Evolutionary conservation across 2,329 filamentous ascomycete species (phyloP), one percentile per base, ranked within the genome.

Genomic region (Botrytis fragariae): DNA sequence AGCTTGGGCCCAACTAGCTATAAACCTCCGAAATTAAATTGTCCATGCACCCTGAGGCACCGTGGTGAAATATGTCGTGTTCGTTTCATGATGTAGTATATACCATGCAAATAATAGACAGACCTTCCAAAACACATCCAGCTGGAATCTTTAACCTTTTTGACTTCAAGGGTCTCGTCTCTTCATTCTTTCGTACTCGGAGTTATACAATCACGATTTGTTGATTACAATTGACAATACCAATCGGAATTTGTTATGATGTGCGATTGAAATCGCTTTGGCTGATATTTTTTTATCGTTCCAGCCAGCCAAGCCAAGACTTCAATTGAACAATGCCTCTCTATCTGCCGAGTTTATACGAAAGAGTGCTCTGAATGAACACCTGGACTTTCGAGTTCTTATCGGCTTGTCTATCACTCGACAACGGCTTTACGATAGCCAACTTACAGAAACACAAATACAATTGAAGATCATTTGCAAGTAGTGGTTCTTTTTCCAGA

Each of bases 11-110:
- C 16, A 18, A n/a, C 25, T 39, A 68, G 32, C 64, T 29, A 25
- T 25, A 68, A 68, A 42, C 32, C 25, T 32, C 51, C 35, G 64
- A 68, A 48, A 68, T 68, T 68, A n/a, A 29, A n/a, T 54, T 39
- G 64, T 25, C 63, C 44, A 48, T 65, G 63, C 63, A 48, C 29
- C 44, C 44, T 37, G 63, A 65, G 42, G 48, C 48, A 57, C 51
- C 51, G 51, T 67, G 48, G 37, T 18, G 20, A 62, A 51, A 54
- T 32, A 32, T 68, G 48, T n/a, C 16, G 48, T 25, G 25, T 57
- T 37, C 35, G 9, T 68, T 54, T 68, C 42, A 48, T 57, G 35
- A 62, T 62, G 35, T 35, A 35, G 29, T 57, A 57, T 57, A 8
- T 37, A 57, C 18, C 25, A 42, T 57, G 48, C n/a, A 42, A 68